Conservation (phyloP, 768 basidiomycete genomes). For the Leccinum longicurvipes region DNA sequence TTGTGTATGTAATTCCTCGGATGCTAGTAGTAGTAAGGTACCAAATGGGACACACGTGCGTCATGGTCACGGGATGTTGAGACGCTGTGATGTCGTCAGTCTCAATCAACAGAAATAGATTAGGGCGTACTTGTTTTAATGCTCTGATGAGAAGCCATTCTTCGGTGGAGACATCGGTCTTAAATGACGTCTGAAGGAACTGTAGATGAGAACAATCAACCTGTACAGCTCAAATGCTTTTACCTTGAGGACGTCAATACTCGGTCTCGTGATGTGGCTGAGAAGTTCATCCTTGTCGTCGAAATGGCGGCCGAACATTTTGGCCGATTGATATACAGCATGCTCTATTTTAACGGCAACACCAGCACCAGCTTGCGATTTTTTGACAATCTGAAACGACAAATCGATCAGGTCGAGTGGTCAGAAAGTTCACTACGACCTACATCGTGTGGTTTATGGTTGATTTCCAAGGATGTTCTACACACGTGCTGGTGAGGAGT, state of each 20-base stretch:
- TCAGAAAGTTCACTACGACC: slow-evolving; percentile 16
- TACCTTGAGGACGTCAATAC: slow-evolving; percentile 95
- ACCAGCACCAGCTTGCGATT: slow-evolving; percentile 90
- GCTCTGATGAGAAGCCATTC: slow-evolving; percentile 93
- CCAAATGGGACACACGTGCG: slow-evolving; percentile 1
- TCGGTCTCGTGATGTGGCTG: slow-evolving; percentile 86
- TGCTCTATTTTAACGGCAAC: slow-evolving; percentile 99
- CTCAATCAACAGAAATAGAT: not conserved
- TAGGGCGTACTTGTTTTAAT: slow-evolving; percentile 61
- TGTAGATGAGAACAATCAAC: slow-evolving; percentile 3
- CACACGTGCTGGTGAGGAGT: not conserved
- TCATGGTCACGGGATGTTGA: slow-evolving; percentile 37
- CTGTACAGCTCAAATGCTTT: not conserved
- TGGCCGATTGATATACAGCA: slow-evolving; percentile 91
- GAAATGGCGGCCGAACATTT: slow-evolving; percentile 95
- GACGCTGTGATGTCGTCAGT: slow-evolving; percentile 28
- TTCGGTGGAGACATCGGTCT: slow-evolving; percentile 82
- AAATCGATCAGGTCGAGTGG: not conserved
- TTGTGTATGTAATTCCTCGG: slow-evolving; percentile 24
- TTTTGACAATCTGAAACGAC: slow-evolving; percentile 73
- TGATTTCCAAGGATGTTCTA: slow-evolving; percentile 95
- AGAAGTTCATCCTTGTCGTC: slow-evolving; percentile 93
- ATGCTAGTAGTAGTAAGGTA: slow-evolving; percentile 4
- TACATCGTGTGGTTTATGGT: slow-evolving; percentile 86
- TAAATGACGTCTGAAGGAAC: slow-evolving; percentile 66